Percentiles rank a stretch among this genome's conserved stretches.
These are phyloP conservation scores for Striga asiatica DNA, from an alignment of 257 asterid species.

Conservation along the genomic window DNA sequence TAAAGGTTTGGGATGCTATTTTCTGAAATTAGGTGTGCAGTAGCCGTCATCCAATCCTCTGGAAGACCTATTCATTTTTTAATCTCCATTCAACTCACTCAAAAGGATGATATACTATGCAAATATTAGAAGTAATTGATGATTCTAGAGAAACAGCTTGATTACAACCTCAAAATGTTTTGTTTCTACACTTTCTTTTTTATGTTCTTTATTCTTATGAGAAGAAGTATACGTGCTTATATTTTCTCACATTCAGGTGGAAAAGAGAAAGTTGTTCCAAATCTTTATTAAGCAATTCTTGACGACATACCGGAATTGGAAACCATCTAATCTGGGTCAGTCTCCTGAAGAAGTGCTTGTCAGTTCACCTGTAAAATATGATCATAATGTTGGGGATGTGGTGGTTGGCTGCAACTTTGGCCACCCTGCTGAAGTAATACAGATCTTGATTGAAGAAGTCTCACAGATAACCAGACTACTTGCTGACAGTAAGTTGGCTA, in stretches of 20 bases:
- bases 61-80: conserved; percentile 3
- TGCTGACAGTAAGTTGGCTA: conserved; percentile 60
- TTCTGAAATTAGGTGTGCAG: background rate
- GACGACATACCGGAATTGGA: conserved; percentile 58
- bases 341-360: conserved; percentile 35
- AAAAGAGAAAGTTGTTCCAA: conserved; percentile 51
- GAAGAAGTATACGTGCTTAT: conserved; percentile 15
- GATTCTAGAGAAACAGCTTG: conserved; percentile 15
- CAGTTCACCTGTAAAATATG: conserved; percentile 21
- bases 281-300: conserved; percentile 81
- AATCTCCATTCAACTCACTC: conserved; percentile 8
- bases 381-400: conserved; percentile 34
- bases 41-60: background rate
- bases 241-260: conserved; percentile 44
- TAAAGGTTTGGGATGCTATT: conserved; percentile 3
- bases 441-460: conserved; percentile 49
- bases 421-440: conserved; percentile 76
- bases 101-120: background rate
- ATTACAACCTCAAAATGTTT: no score
- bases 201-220: conserved; percentile 3
- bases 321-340: conserved; percentile 46
- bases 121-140: background rate
- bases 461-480: conserved; percentile 39
- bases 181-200: conserved; percentile 16
- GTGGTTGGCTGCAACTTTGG: conserved; percentile 86